Percentiles rank a stretch among this genome's conserved stretches.
Conservation (phyloP, 2,329 filamentous ascomycete species). For the Colletotrichum salicis region DNA sequence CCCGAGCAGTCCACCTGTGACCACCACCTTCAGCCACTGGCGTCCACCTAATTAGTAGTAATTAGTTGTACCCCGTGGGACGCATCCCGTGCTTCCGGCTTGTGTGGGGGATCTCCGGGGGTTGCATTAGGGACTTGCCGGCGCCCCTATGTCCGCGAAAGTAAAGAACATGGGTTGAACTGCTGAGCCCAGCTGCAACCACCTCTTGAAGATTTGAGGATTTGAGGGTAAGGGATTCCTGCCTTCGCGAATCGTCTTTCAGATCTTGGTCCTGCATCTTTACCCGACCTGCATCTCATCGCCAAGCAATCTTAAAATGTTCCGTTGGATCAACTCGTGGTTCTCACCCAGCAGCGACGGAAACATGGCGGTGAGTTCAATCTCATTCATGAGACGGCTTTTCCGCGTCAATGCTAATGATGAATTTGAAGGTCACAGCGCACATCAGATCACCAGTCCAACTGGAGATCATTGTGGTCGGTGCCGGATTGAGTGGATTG, state of each 20-base stretch:
- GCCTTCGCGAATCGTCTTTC: not conserved
- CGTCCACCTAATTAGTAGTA: constrained; percentile 9
- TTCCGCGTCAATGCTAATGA: not conserved
- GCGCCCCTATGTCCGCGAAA: not conserved
- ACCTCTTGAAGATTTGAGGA: not conserved
- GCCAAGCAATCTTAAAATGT: not conserved
- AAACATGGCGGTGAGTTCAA: constrained; percentile 8
- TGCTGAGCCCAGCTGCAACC: not conserved
- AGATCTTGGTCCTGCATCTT: not conserved
- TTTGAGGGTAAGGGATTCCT: not conserved
- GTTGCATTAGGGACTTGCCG: constrained; percentile 12
- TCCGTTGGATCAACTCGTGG: constrained; percentile 15
- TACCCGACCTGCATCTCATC: not conserved
- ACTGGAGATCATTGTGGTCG: constrained; percentile 53
- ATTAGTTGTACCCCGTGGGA: constrained; percentile 6
- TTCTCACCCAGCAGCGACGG: not conserved
- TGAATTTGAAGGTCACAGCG: not conserved
- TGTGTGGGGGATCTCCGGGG: constrained; percentile 33
- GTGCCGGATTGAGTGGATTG: constrained; percentile 55
- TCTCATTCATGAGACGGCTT: too few species aligned
- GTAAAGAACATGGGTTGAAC: constrained; percentile 27
- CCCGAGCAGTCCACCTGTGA: constrained; percentile 8
- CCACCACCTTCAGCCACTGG: not conserved
- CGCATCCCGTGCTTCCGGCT: constrained; percentile 15
- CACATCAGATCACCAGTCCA: constrained; percentile 19